Percentiles rank a stretch among this genome's conserved stretches.
phyloP scores from a whole-genome alignment of 768 basidiomycete genomes.

The Favolaschia claudopus region DNA sequence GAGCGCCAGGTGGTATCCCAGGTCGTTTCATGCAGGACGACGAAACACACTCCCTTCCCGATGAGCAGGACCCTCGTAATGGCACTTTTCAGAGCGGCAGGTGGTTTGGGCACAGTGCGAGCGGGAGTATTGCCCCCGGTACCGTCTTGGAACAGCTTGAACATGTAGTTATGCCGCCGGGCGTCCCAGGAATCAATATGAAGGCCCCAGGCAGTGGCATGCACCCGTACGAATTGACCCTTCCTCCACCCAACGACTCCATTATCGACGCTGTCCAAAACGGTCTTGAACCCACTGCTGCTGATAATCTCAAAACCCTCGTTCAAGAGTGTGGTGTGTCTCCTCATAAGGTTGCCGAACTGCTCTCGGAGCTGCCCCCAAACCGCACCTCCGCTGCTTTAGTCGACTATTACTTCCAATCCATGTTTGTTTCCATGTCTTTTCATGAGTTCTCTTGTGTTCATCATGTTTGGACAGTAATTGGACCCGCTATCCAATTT shows the following conservation, averaged over 20 bases:
- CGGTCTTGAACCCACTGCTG: conserved; percentile 64
- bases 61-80: conserved; percentile 78
- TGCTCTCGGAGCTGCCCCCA: conserved; percentile 88
- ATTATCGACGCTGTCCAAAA: conserved; percentile 53
- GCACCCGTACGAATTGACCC: conserved; percentile 1
- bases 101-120: conserved; percentile 87
- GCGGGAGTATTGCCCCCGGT: conserved; percentile 82
- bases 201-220: background rate
- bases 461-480: conserved; percentile 60
- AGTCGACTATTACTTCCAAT: conserved; percentile 81
- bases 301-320: conserved; percentile 83
- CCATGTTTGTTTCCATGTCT: conserved; percentile 58
- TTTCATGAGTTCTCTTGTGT: background rate
- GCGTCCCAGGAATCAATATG: too few relatives aligned
- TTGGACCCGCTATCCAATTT: conserved; percentile 92
- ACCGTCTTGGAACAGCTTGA: conserved; percentile 80
- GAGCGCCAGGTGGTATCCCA: conserved; percentile 45
- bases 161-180: conserved; percentile 56
- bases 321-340: conserved; percentile 93
- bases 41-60: conserved; percentile 73
- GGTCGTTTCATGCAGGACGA: conserved; percentile 66
- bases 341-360: conserved; percentile 88
- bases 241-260: conserved; percentile 31
- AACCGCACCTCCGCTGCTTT: conserved; percentile 77
- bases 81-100: conserved; percentile 85